These are phyloP conservation scores for Fraxinus anomala DNA, from an alignment of 257 asterid genomes.

Conservation along the genomic window DNA sequence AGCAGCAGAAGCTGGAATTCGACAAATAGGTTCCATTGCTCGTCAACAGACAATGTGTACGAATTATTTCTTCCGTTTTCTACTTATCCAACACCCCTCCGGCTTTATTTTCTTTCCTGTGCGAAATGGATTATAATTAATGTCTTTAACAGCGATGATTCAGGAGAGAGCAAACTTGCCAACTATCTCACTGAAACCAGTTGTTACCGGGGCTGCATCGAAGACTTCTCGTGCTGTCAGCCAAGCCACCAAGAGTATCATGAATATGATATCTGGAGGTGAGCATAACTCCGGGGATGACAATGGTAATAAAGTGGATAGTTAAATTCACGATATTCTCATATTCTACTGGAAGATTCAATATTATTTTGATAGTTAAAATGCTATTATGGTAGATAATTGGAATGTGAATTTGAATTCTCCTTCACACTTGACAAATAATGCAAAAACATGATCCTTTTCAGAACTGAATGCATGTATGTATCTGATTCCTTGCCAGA, in stretches of 20 bases:
- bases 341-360: neutral
- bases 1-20: constrained; percentile 91
- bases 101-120: neutral
- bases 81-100: neutral
- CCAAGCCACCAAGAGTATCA: constrained; percentile 63
- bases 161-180: constrained; percentile 94
- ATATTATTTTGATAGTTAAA: neutral
- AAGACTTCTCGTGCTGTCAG: constrained; percentile 81
- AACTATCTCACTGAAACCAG: constrained; percentile 74
- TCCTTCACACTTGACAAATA: neutral
- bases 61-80: constrained; percentile 30
- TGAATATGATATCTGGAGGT: constrained; percentile 68
- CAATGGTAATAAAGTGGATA: constrained; percentile 38
- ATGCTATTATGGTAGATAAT: neutral
- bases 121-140: constrained; percentile 16
- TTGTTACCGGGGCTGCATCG: constrained; percentile 87
- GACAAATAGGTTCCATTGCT: constrained; percentile 83
- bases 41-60: constrained; percentile 78
- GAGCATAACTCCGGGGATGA: constrained; percentile 47
- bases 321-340: neutral
- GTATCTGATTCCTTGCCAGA: no score
- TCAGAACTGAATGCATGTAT: no score
- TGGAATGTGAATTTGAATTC: neutral
- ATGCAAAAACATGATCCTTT: neutral
- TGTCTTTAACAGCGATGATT: constrained; percentile 68